These are phyloP conservation scores for Anthostomella pinea DNA, from an alignment of 2,329 filamentous ascomycete species.

Conservation along the genomic window DNA sequence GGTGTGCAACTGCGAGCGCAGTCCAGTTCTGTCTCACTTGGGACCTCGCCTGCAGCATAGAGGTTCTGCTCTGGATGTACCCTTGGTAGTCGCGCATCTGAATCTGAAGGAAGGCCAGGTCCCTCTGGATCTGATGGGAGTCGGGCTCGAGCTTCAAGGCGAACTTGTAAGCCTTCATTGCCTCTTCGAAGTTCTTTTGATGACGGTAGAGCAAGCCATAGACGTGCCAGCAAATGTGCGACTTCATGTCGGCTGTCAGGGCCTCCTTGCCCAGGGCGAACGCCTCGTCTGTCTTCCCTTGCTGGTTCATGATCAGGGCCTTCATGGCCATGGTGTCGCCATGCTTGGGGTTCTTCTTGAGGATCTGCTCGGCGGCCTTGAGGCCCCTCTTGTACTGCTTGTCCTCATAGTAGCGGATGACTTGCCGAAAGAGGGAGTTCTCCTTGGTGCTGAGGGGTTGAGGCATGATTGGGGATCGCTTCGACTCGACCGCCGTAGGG, in stretches of 20 bases:
- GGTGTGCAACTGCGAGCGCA: slow-evolving; percentile 89
- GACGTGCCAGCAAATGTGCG: slow-evolving; percentile 98
- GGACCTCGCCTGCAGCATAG: slow-evolving; percentile 83
- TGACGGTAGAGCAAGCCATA: slow-evolving; percentile 92
- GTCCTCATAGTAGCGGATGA: slow-evolving; percentile 94
- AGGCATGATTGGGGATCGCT: slow-evolving; percentile 50
- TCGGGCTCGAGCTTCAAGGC: slow-evolving; percentile 92
- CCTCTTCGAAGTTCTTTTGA: slow-evolving; percentile 97
- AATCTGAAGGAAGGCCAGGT: slow-evolving; percentile 87
- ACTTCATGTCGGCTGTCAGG: slow-evolving; percentile 95
- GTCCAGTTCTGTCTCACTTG: slow-evolving; percentile 93
- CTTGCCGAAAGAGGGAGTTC: slow-evolving; percentile 86
- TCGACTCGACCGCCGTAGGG: slow-evolving; percentile 3
- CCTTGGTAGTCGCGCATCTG: slow-evolving; percentile 96
- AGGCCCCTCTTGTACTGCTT: slow-evolving; percentile 96
- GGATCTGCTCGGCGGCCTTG: slow-evolving; percentile 93
- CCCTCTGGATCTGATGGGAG: slow-evolving; percentile 87
- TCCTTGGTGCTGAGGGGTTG: slow-evolving; percentile 82
- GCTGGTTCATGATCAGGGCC: slow-evolving; percentile 89
- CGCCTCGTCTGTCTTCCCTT: slow-evolving; percentile 89
- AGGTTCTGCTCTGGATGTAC: slow-evolving; percentile 82
- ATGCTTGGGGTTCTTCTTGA: slow-evolving; percentile 92
- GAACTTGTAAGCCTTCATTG: slow-evolving; percentile 98
- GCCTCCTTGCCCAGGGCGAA: slow-evolving; percentile 91
- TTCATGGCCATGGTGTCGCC: slow-evolving; percentile 99